These are phyloP conservation scores for Komagataella populi DNA, from an alignment of 805 yeast genomes.

Conservation along the genomic window DNA sequence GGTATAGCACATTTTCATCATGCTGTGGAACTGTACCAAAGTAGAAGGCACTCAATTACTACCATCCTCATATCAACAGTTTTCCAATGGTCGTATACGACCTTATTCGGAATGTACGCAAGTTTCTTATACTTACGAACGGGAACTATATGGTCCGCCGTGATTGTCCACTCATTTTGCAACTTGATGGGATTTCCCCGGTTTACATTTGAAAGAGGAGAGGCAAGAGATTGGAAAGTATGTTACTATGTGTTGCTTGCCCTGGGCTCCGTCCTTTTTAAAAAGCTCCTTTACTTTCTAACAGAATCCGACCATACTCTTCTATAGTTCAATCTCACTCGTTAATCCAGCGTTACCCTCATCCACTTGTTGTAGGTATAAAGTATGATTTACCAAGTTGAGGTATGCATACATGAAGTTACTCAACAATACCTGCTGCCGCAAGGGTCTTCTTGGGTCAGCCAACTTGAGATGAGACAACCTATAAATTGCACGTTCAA, in stretches of 20 bases:
- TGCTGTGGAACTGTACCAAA: slow-evolving; percentile 31
- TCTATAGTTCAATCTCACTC: slow-evolving; percentile 4
- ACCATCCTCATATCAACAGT: slow-evolving; percentile 22
- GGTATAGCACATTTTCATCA: slow-evolving; percentile 77
- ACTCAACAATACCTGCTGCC: slow-evolving; percentile 85
- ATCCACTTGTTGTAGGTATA: slow-evolving; percentile 54
- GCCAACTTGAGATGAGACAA: slow-evolving; percentile 88
- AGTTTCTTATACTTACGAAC: slow-evolving; percentile 39
- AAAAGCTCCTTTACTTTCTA: slow-evolving; percentile 11
- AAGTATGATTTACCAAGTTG: slow-evolving; percentile 85
- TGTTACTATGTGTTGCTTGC: slow-evolving; percentile 25
- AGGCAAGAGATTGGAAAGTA: slow-evolving; percentile 11
- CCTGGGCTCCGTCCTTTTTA: slow-evolving; percentile 28
- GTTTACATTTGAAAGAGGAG: slow-evolving; percentile 6
- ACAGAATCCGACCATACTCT: slow-evolving; percentile 10
- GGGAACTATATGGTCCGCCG: slow-evolving; percentile 39
- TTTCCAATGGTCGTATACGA: slow-evolving; percentile 53
- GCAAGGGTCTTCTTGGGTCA: slow-evolving; percentile 79
- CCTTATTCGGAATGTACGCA: slow-evolving; percentile 59
- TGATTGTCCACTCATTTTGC: slow-evolving; percentile 52
- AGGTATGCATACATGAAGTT: slow-evolving; percentile 97
- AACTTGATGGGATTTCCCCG: slow-evolving; percentile 59
- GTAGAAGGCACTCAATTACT: slow-evolving; percentile 11
- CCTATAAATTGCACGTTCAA: slow-evolving; percentile 90
- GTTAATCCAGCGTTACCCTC: neutral